Evolutionary conservation across 2,329 filamentous ascomycete species (phyloP), one percentile per base, ranked within the genome.

Genomic region (Exophiala phaeomuriformis): DNA sequence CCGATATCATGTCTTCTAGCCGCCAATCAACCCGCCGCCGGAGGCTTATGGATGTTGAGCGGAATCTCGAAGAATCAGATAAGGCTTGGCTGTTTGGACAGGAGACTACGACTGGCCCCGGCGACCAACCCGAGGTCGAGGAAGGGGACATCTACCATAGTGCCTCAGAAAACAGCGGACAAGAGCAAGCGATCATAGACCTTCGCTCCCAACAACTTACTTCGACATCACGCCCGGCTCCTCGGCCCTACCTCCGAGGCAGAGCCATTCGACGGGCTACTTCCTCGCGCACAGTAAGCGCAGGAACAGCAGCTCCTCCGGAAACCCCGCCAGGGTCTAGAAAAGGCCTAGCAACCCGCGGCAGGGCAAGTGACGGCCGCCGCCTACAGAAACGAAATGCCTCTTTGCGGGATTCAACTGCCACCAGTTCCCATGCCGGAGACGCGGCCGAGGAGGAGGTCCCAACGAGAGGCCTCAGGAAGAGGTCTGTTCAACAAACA

Each of bases 401-500:
- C 19, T 19, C 19, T 19, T 19, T 19, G 19, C 19, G 19, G 19
- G 19, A 19, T 19, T 19, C 19, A 19, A 19, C 19, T 19, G 19
- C 19, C 19, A 19, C 19, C 19, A 19, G 19, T 19, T 1, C 19
- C 19, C 19, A 19, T 19, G 19, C 19, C 37, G 31, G 5, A 9
- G 50, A 52, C 7, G 31, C 39, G n/a, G 37, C 27, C 27, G 41
- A 19, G 32, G 19, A 19, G 19, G 19, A 19, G 19, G 19, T 19
- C 7, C 28, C 42, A 32, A 49, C 28, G 4, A 51, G 56, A 35
- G 43, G 39, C 5, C 47, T 62, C 29, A 57, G 61, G 1, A 55
- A 52, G 46, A 39, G 56, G 31, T 60, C 48, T 27, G n/a, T 57
- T 3, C 43, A 54, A 33, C 61, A 63, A 40, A 51, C 42, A 7